Conservation (phyloP, 805 yeast species). For the Pichia heedii region DNA sequence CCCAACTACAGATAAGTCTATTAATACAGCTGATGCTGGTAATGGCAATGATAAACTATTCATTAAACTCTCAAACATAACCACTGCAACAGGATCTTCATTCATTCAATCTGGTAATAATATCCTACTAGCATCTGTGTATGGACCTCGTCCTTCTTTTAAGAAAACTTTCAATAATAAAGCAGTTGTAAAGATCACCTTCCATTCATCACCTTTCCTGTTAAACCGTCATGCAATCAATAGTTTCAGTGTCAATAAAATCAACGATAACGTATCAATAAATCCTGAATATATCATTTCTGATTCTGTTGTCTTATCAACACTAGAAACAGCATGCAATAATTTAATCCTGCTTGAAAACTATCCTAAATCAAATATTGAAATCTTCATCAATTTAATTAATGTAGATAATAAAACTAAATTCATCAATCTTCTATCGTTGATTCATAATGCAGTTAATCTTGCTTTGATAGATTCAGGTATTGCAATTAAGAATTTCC, state of each 20-base stretch:
- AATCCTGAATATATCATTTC: conserved; percentile 26
- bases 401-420: conserved; percentile 31
- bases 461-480: conserved; percentile 81
- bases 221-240: background rate
- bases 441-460: conserved; percentile 51
- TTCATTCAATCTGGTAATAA: conserved; percentile 61
- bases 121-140: conserved; percentile 59
- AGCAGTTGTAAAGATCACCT: conserved; percentile 20
- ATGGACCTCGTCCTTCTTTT: conserved; percentile 77
- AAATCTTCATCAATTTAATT: conserved; percentile 61
- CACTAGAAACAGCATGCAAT: conserved; percentile 32
- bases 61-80: conserved; percentile 54
- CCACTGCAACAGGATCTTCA: conserved; percentile 60
- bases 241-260: background rate
- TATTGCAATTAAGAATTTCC: conserved; percentile 69
- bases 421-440: conserved; percentile 31
- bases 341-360: conserved; percentile 46
- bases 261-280: conserved; percentile 14
- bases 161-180: conserved; percentile 25
- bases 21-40: background rate
- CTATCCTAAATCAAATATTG: conserved; percentile 88
- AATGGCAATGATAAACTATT: conserved; percentile 30
- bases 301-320: conserved; percentile 23
- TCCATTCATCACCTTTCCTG: conserved; percentile 11
- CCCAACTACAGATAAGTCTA: conserved; percentile 11